Base-by-base conservation (phyloP, 1,139 yeast genomes). In the Pichia cactophila region DNA sequence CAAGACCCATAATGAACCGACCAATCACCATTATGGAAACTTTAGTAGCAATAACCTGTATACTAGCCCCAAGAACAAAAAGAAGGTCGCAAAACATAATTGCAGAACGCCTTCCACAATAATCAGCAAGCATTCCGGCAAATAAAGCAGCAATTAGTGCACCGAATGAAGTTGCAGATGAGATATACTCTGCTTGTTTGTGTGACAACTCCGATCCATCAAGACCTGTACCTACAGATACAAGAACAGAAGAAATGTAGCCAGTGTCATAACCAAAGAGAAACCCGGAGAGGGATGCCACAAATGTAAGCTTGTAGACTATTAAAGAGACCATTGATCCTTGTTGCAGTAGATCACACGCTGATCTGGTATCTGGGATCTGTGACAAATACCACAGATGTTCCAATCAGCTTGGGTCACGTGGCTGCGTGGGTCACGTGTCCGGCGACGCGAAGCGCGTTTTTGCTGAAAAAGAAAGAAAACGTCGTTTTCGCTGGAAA, bases 251-350 rank as follows among this genome's bases (percentile, higher is more conserved):
- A 1, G 83, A 77, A 17, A 78, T 77, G 59, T 78, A 78, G 4
- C 83, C 83, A 3, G 83, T 78, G 58, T 78, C 83, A 59, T 78
- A 78, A 26, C 83, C 83, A 61, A 78, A 78, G 80, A 78, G 76
- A 57, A 77, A 77, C 7, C 83, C 83, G 0, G 81, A 76, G 28
- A 78, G 72, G 8, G 82, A 78, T 0, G 66, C 62, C 17, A 61
- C 51, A 29, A 57, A 48, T 0, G 67, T 61, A 35, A 63, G 47
- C 3, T 44, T 42, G 33, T 58, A 42, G 7, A 62, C 61, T 16
- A 63, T 33, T 2, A 49, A 33, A 0, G 66, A 58, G 5, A 64
- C 62, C 16, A 35, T 28, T 28, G 31, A 11, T 11, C 31, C 31
- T 28, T 23, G 23, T 23, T 20, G 20, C 20, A 20, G 20, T 20